Conservation (phyloP, 345 rosid species). For the Rhodamnia rubescens region DNA sequence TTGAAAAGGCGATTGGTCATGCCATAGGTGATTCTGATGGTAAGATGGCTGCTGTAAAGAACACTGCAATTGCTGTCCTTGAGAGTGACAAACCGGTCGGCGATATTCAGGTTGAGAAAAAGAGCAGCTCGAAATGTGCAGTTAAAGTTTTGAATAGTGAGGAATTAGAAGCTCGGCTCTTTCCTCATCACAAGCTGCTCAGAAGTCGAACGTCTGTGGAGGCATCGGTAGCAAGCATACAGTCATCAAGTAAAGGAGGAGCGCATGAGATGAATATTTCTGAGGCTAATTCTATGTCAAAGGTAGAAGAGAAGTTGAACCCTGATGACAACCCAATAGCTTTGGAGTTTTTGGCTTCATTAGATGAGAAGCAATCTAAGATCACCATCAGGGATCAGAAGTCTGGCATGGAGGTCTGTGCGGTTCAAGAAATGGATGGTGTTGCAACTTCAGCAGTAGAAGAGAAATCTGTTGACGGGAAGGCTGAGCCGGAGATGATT, state of each 20-base stretch:
- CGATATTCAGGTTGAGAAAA: constrained; percentile 14
- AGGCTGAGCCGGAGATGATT: constrained; percentile 27
- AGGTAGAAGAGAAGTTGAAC: constrained; percentile 25
- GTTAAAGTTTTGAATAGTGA: constrained; percentile 53
- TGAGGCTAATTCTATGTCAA: constrained; percentile 13
- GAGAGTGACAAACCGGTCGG: constrained; percentile 13
- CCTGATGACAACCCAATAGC: constrained; percentile 46
- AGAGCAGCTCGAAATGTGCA: constrained; percentile 16
- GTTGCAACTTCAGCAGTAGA: constrained; percentile 18
- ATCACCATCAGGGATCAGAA: constrained; percentile 6
- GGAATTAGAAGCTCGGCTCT: constrained; percentile 82
- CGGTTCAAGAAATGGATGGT: constrained; percentile 49
- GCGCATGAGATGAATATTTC: constrained; percentile 2
- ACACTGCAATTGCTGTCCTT: constrained; percentile 8
- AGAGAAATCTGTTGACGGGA: constrained; percentile 18
- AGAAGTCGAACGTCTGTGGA: constrained; percentile 38
- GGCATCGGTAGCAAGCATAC: constrained; percentile 5
- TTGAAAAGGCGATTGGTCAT: constrained; percentile 62
- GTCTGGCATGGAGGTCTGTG: constrained; percentile 19
- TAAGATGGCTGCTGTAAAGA: constrained; percentile 6
- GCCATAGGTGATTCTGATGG: constrained; percentile 31
- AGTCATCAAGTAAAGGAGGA: constrained; percentile 9
- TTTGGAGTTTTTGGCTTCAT: constrained; percentile 47
- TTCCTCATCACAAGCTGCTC: constrained; percentile 92
- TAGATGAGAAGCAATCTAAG: constrained; percentile 26